Evolutionary conservation across 306 rosid species (phyloP).

Genomic region (Cucumis hystrix): DNA sequence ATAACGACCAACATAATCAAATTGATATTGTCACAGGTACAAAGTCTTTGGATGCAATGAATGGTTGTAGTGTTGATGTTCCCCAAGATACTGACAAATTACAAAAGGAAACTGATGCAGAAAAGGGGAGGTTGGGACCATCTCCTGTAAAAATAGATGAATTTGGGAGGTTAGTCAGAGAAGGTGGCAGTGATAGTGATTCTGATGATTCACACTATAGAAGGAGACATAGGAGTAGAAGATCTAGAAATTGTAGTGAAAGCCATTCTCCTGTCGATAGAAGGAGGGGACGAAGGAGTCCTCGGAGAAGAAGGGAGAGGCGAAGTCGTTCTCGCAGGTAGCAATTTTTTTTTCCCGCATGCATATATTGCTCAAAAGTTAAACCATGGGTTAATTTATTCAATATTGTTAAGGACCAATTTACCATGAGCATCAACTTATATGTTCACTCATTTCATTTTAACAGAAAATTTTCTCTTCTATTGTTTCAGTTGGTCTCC

Average conservation of each 20-base stretch:
- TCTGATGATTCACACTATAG: slow-evolving; percentile 43
- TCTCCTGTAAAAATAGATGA: slow-evolving; percentile 53
- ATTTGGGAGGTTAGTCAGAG: slow-evolving; percentile 72
- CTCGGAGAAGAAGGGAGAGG: slow-evolving; percentile 57
- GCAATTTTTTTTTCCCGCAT: not conserved
- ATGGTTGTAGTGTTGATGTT: slow-evolving; percentile 17
- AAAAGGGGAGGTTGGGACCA: slow-evolving; percentile 22
- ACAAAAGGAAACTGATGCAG: slow-evolving; percentile 28
- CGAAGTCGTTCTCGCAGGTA: slow-evolving; percentile 88
- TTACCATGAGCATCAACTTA: not conserved
- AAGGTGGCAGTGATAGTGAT: slow-evolving; percentile 56
- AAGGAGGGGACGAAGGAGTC: slow-evolving; percentile 55
- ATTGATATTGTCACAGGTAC: slow-evolving; percentile 15
- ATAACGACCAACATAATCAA: slow-evolving; percentile 18
- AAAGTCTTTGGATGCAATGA: slow-evolving; percentile 24
- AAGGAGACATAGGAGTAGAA: slow-evolving; percentile 36
- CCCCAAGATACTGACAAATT: slow-evolving; percentile 16
- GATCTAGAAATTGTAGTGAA: slow-evolving; percentile 52
- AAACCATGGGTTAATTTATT: not conserved
- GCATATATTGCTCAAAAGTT: not conserved
- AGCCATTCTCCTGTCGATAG: slow-evolving; percentile 56
- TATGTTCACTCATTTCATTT: not conserved
- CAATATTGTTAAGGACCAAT: not conserved
- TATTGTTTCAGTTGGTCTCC: slow-evolving; percentile 64
- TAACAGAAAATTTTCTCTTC: slow-evolving; percentile 13